Conservation (phyloP, 345 rosid species). For the Lumnitzera racemosa region DNA sequence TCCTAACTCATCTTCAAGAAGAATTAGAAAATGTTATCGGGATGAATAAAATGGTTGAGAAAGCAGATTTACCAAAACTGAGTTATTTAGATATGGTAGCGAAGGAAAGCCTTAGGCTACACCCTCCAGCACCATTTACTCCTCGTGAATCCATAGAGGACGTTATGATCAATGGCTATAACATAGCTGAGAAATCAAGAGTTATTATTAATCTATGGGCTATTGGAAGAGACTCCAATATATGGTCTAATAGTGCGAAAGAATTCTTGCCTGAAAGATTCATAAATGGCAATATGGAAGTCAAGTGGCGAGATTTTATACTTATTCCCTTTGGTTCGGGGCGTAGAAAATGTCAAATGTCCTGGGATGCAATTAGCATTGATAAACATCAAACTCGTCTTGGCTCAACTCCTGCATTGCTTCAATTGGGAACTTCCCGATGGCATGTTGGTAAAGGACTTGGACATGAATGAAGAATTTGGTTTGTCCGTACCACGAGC, state of each 20-base stretch:
- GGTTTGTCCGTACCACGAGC: not conserved
- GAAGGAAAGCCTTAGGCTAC: constrained; percentile 6
- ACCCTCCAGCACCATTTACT: constrained; percentile 4
- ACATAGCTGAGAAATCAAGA: not conserved
- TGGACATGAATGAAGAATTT: constrained; percentile 5
- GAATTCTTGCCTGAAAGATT: constrained; percentile 9
- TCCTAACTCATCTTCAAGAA: constrained; percentile 12
- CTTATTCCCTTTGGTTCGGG: constrained; percentile 5
- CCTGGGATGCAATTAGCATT: not conserved
- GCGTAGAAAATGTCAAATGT: constrained; percentile 1
- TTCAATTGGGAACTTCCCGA: constrained; percentile 4
- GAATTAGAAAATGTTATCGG: constrained; percentile 19
- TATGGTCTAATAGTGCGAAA: not conserved
- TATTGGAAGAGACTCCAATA: not conserved
- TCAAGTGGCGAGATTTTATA: not conserved
- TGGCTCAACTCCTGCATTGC: constrained; percentile 7
- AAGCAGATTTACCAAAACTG: constrained; percentile 1
- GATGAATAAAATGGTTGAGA: constrained; percentile 16
- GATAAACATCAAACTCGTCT: not conserved
- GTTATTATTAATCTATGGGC: constrained; percentile 3
- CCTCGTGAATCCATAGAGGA: constrained; percentile 8
- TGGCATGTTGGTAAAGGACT: not conserved
- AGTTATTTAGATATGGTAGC: constrained; percentile 18
- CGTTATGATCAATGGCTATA: not conserved
- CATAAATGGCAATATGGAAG: not conserved